phyloP scores from a whole-genome alignment of 2,329 filamentous ascomycete species.

The Onygenales sp. region DNA sequence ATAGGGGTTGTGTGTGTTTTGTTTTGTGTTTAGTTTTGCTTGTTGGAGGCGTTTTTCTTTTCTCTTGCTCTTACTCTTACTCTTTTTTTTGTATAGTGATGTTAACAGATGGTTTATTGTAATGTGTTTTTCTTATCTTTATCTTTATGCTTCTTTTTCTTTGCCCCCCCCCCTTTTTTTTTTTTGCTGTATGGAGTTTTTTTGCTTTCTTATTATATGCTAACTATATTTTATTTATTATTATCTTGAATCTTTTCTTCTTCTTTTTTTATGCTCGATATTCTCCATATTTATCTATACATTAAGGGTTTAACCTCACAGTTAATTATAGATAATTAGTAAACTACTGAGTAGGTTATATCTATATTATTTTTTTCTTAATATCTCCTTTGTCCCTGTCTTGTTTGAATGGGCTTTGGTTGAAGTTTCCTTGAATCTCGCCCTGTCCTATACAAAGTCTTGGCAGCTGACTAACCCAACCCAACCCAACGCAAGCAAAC shows the following conservation, averaged over 20 bases:
- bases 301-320: too few relatives aligned
- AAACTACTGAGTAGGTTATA: too few relatives aligned
- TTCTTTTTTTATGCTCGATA: background rate
- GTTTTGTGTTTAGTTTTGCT: background rate
- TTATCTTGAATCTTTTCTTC: background rate
- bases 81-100: background rate
- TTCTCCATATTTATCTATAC: too few relatives aligned
- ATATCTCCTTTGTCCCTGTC: too few relatives aligned
- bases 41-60: background rate
- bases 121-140: constrained; percentile 1
- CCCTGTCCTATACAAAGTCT: background rate
- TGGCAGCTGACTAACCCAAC: background rate
- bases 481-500: constrained; percentile 4
- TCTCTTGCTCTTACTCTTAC: too few relatives aligned
- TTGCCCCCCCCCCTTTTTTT: background rate
- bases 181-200: background rate
- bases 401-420: too few relatives aligned
- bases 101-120: background rate
- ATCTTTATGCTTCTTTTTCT: background rate
- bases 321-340: too few relatives aligned
- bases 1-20: background rate
- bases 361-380: too few relatives aligned
- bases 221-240: background rate
- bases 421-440: too few relatives aligned
- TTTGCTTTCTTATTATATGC: background rate